Evolutionary conservation across 805 yeast species (phyloP).

Genomic region (Jamesozyma piceae): DNA sequence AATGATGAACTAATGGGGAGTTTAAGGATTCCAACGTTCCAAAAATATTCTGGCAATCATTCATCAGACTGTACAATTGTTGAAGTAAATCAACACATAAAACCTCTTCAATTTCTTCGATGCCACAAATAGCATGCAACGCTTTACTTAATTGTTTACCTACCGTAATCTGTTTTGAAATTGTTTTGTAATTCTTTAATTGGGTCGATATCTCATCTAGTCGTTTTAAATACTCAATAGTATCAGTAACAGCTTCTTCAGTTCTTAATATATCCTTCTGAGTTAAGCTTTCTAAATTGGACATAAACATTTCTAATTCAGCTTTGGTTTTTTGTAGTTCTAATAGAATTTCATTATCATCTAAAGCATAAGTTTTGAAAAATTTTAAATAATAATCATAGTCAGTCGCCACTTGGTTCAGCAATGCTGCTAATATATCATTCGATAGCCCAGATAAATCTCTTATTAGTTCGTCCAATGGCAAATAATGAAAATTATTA

Average conservation of each 20-base stretch:
- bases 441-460: constrained; percentile 19
- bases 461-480: constrained; percentile 23
- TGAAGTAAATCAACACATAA: constrained; percentile 12
- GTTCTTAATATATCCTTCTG: constrained; percentile 17
- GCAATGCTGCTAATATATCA: constrained; percentile 18
- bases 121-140: constrained; percentile 22
- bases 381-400: constrained; percentile 22
- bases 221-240: constrained; percentile 21
- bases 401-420: constrained; percentile 20
- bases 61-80: constrained; percentile 10
- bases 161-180: constrained; percentile 12
- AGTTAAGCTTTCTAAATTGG: constrained; percentile 15
- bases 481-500: constrained; percentile 27
- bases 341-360: constrained; percentile 14
- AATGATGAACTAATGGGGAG: constrained; percentile 23
- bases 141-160: constrained; percentile 19
- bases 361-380: constrained; percentile 17
- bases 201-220: constrained; percentile 17
- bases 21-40: constrained; percentile 10
- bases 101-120: constrained; percentile 15
- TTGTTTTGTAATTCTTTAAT: constrained; percentile 12
- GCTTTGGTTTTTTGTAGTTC: constrained; percentile 19
- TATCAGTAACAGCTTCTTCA: constrained; percentile 18
- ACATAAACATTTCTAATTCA: constrained; percentile 18
- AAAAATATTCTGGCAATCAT: constrained; percentile 8